Base-by-base conservation (phyloP, 305 asterid species). In the Fraxinus albicans region DNA sequence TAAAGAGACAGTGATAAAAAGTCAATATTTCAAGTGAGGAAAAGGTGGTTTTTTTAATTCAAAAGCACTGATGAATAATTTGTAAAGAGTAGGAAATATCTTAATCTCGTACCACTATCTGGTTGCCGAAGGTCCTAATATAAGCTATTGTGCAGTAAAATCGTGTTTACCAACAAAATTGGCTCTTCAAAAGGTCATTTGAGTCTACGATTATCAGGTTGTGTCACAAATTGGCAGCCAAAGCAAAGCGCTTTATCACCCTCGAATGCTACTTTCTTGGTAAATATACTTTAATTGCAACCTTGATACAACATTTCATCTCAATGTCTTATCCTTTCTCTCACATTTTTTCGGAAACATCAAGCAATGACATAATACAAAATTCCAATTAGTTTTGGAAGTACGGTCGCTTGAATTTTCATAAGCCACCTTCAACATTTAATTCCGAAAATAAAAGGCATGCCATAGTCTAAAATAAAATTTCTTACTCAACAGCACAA, bases 61-160 rank as follows among this genome's bases (percentile, higher is more conserved):
- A 47, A 29, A 25, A 78, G 31, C 77, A 44, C 29, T 79, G 35
- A 73, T 77, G 77, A 70, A 83, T 15, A 12, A 69, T 44, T 29
- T 13, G n/a, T 42, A 36, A 72, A 40, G 42, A 19, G 50, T 67
- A 85, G 79, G 79, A 65, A 15, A 73, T 25, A n/a, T 17, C 35
- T 23, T 65, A 25, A 53, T 29, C 13, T 27, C 23, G 4, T 44
- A 15, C 42, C 80, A 27, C 21, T 25, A 13, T 12, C 36, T 25
- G 35, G 73, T 65, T 65, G 76, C 12, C 15, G 21, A 21, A 29
- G 40, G 42, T 70, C 76, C 40, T 70, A 29, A 29, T 70, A 70
- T 15, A 70, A 31, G 76, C 23, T 15, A 13, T 31, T 31, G 4
- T 70, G 34, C 23, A 13, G 76, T 70, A 70, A 12, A 29, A 15